A percentile compares a stretch with the other conserved stretches of the same genome.
Conservation (phyloP, 1,139 yeast species). For the Lodderomyces metapsilosis region DNA sequence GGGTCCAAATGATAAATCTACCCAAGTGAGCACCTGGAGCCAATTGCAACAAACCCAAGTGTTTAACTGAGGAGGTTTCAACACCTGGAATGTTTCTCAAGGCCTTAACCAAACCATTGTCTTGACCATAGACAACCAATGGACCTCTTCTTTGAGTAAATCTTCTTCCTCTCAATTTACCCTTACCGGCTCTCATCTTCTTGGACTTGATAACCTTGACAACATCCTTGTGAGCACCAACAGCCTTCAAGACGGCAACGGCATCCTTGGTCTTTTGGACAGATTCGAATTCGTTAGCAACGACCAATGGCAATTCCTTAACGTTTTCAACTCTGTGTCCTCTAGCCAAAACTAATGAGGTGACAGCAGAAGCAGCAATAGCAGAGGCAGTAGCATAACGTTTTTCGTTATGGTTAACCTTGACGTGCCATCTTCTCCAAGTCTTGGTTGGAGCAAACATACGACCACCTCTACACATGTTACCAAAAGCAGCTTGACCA, state of each 20-base stretch:
- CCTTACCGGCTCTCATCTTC: conserved; percentile 99
- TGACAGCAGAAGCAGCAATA: conserved; percentile 98
- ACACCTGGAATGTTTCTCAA: conserved; percentile 99
- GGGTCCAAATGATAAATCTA: conserved; percentile 99
- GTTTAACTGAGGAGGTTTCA: conserved; percentile 90
- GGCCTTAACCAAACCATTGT: conserved; percentile 97
- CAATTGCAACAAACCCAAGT: conserved; percentile 95
- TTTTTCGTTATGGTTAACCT: conserved; percentile 99
- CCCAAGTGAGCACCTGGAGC: conserved; percentile 99
- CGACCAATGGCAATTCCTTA: conserved; percentile 98
- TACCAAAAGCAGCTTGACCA: conserved; percentile 99
- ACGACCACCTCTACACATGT: conserved; percentile 99
- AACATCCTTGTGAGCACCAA: conserved; percentile 98
- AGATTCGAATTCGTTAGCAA: conserved; percentile 89
- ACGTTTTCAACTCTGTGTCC: conserved; percentile 99
- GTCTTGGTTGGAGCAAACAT: conserved; percentile 99
- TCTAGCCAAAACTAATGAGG: conserved; percentile 98
- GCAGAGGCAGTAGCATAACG: conserved; percentile 99
- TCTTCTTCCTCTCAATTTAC: conserved; percentile 99
- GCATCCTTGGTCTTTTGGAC: conserved; percentile 98
- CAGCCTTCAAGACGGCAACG: conserved; percentile 95
- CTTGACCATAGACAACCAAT: conserved; percentile 95
- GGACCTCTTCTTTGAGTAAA: conserved; percentile 99
- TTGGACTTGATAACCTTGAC: conserved; percentile 97
- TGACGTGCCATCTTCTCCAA: conserved; percentile 99